Evolutionary conservation across 1,284 basidiomycete species (phyloP).

Genomic region (Papiliotrema terrestris): DNA sequence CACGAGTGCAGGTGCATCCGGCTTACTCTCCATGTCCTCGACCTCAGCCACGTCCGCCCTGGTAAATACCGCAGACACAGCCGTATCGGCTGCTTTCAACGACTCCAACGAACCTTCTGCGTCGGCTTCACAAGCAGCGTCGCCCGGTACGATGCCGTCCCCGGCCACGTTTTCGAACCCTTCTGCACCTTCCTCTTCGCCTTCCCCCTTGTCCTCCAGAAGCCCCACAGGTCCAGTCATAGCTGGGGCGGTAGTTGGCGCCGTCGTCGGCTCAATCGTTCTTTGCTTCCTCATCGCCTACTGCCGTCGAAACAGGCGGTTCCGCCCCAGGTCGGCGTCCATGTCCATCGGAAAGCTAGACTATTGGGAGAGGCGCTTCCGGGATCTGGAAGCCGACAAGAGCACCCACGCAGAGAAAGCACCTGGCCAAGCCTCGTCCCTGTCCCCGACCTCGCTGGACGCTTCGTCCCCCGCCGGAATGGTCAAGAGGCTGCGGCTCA

Average conservation of each 20-base stretch:
- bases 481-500: constrained; percentile 3
- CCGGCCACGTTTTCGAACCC: too few relatives aligned
- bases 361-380: constrained; percentile 10
- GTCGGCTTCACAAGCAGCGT: too few relatives aligned
- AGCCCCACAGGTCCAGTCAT: background rate
- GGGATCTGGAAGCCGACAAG: constrained; percentile 4
- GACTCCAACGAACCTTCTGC: too few relatives aligned
- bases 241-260: background rate
- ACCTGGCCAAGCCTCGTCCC: too few relatives aligned
- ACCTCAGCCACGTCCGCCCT: background rate
- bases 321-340: background rate
- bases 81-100: too few relatives aligned
- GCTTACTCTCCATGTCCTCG: too few relatives aligned
- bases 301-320: background rate
- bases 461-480: background rate
- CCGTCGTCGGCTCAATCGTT: background rate
- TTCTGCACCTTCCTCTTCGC: too few relatives aligned
- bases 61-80: too few relatives aligned
- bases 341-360: background rate
- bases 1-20: too few relatives aligned
- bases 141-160: too few relatives aligned
- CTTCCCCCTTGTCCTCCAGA: too few relatives aligned
- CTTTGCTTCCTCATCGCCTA: background rate
- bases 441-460: background rate
- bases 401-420: too few relatives aligned